Base-by-base conservation (phyloP, 768 basidiomycete species). In the Tulasnella sp. region DNA sequence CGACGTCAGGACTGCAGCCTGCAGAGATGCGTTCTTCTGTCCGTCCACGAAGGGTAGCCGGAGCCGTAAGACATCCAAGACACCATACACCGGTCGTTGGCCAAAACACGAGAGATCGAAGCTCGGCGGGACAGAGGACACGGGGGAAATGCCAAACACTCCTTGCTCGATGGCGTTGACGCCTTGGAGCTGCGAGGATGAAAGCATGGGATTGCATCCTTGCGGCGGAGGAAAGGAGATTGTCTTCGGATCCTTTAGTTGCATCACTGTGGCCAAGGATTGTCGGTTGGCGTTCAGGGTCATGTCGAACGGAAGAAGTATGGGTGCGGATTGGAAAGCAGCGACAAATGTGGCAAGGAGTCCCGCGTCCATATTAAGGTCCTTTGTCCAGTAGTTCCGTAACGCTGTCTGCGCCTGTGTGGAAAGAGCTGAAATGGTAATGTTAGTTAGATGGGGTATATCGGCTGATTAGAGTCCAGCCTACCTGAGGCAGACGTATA, bases 51-150 rank as follows among this genome's bases (percentile, higher is more conserved):
- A 83, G 14, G 82, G 81, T 25, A 81, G 69, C 14, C 81, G 76
- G 23, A 81, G 67, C n/a, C 69, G 73, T 34, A 82, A 66, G 14
- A 82, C 64, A 61, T 83, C 73, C 50, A 84, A 68, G 23, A 79
- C 69, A 15, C 82, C 81, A 62, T 84, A 84, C n/a, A 80, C 68
- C 2, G 80, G 82, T 27, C 78, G 74, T 62, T 73, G 71, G 7
- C 74, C 68, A 65, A 73, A 83, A 65, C 83, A 84, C 3, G 69
- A 65, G 6, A 72, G 39, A 61, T 78, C 67, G 62, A 82, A 80
- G 40, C 65, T 61, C 11, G 69, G 63, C 3, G 73, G 61, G 8
- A 46, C 55, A 0, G 65, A 54, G 14, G 68, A 40, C 2, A 62
- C 52, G 4, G 63, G 14, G n/a, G 73, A 62, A 21, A 84, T 67